These are phyloP conservation scores for Xylaria grammica DNA, from an alignment of 495 filamentous ascomycete genomes.

Conservation along the genomic window DNA sequence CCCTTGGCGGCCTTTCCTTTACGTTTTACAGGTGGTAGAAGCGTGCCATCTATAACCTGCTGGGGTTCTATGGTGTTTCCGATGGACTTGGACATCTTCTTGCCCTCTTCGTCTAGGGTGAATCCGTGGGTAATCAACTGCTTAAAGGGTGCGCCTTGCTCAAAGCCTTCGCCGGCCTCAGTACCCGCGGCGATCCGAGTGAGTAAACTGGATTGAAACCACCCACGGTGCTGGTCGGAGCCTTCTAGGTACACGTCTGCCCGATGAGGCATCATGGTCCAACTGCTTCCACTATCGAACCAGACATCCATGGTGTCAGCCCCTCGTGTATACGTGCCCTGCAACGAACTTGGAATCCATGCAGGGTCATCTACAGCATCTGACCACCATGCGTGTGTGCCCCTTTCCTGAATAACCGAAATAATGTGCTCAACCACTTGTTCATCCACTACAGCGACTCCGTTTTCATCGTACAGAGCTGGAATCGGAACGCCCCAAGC, in stretches of 20 bases:
- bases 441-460: conserved; percentile 74
- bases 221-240: conserved; percentile 93
- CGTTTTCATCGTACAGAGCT: conserved; percentile 76
- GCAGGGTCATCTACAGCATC: conserved; percentile 72
- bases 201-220: conserved; percentile 99
- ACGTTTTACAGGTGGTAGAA: conserved; percentile 54
- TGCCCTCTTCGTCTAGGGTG: conserved; percentile 82
- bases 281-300: conserved; percentile 98
- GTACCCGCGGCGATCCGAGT: conserved; percentile 66
- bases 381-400: conserved; percentile 93
- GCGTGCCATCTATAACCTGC: conserved; percentile 80
- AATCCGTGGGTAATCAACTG: conserved; percentile 94
- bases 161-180: conserved; percentile 29
- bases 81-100: conserved; percentile 98
- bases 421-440: conserved; percentile 87
- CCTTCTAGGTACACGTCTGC: conserved; percentile 95
- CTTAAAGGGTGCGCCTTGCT: conserved; percentile 67
- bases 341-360: conserved; percentile 71
- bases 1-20: conserved; percentile 42
- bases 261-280: conserved; percentile 67
- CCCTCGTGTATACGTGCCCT: conserved; percentile 68
- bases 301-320: conserved; percentile 99
- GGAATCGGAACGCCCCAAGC: conserved; percentile 98
- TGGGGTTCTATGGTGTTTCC: conserved; percentile 86
- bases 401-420: conserved; percentile 71